phyloP scores from a whole-genome alignment of 306 rosid genomes.

The Luffa acutangula region DNA sequence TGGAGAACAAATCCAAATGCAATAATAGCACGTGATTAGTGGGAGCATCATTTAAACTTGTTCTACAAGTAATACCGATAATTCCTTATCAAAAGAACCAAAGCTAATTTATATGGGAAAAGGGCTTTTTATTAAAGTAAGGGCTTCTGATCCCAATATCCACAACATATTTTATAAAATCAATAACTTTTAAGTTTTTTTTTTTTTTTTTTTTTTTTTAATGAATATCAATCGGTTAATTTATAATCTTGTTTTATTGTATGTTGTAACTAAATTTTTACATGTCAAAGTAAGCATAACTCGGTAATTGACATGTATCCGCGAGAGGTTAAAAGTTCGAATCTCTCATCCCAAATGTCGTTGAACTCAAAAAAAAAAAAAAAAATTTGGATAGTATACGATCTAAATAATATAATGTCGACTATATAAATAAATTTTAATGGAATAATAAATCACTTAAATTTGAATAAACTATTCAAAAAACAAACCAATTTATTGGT shows the following conservation, averaged over 20 bases:
- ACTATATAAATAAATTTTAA: background rate
- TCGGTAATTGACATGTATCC: no score
- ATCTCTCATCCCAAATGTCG: no score
- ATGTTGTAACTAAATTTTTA: background rate
- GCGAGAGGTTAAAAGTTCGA: no score
- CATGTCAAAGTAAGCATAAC: no score
- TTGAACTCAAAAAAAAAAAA: no score
- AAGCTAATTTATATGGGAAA: background rate
- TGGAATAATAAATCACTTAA: no score
- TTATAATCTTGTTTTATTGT: background rate
- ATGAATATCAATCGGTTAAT: background rate
- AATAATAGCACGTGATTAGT: background rate
- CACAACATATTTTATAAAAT: background rate
- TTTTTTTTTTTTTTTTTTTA: no score
- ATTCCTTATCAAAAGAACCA: background rate
- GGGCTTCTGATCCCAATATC: background rate
- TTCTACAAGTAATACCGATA: background rate
- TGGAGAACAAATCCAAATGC: background rate
- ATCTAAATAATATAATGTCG: background rate
- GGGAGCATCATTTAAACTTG: conserved; percentile 10
- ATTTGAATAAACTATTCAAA: no score
- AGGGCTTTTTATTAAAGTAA: background rate
- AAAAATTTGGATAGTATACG: no score
- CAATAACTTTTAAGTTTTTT: background rate
- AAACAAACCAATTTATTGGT: background rate